These are phyloP conservation scores for Penicillium salamii DNA, from an alignment of 495 filamentous ascomycete species.

Conservation along the genomic window DNA sequence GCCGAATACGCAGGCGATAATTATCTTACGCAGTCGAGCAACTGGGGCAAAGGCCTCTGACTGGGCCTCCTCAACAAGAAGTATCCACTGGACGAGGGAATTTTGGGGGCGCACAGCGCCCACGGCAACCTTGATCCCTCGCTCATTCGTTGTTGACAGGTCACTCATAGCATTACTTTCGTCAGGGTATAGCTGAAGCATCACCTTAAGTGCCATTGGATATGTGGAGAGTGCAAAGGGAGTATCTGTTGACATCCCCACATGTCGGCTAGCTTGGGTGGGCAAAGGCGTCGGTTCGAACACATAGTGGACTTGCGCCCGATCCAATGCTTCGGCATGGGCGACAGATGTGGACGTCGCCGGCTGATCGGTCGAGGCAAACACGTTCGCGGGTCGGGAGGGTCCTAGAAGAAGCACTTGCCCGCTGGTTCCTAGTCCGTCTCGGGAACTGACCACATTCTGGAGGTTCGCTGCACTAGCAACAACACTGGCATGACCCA, in stretches of 20 bases:
- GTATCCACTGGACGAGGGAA: slow-evolving; percentile 70
- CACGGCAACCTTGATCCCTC: slow-evolving; percentile 60
- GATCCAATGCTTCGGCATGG: slow-evolving; percentile 10
- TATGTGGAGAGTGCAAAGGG: slow-evolving; percentile 59
- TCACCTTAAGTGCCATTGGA: slow-evolving; percentile 50
- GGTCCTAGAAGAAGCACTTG: slow-evolving; percentile 67
- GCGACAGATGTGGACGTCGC: slow-evolving; percentile 20
- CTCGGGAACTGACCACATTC: slow-evolving; percentile 53
- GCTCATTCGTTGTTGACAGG: slow-evolving; percentile 69
- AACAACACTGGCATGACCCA: slow-evolving; percentile 49
- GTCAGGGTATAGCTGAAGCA: slow-evolving; percentile 44
- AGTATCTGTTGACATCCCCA: slow-evolving; percentile 36
- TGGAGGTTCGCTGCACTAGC: slow-evolving; percentile 60
- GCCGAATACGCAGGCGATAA: slow-evolving; percentile 81
- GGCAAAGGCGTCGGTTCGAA: slow-evolving; percentile 35
- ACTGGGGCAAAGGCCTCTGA: slow-evolving; percentile 76
- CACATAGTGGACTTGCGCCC: slow-evolving; percentile 37
- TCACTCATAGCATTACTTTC: slow-evolving; percentile 61
- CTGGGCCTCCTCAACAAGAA: slow-evolving; percentile 74
- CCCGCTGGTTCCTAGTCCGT: slow-evolving; percentile 68
- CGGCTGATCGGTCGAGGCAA: slow-evolving; percentile 37
- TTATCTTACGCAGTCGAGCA: slow-evolving; percentile 64
- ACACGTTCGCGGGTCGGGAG: slow-evolving; percentile 59
- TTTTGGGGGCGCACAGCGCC: slow-evolving; percentile 67
- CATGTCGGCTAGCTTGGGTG: slow-evolving; percentile 46